A percentile compares a stretch with the other conserved stretches of the same genome.
Evolutionary conservation across 2,329 filamentous ascomycete species (phyloP).

Genomic region (Cryphonectria naterciae): DNA sequence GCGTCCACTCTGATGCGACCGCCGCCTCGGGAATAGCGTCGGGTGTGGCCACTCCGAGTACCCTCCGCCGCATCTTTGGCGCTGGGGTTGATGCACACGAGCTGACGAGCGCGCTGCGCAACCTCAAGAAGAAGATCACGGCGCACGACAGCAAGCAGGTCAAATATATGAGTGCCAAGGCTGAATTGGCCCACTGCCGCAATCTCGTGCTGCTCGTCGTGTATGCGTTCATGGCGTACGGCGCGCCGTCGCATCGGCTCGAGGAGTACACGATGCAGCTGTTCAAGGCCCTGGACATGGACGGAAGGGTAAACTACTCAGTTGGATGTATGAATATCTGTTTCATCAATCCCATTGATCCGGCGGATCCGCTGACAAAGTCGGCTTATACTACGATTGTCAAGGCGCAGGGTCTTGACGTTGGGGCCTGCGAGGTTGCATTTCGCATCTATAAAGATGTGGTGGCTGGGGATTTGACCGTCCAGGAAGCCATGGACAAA

Average conservation of each 20-base stretch:
- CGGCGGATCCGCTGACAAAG: conserved; percentile 25
- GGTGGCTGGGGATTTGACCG: conserved; percentile 17
- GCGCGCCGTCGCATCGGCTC: conserved; percentile 27
- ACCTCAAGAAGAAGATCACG: conserved; percentile 18
- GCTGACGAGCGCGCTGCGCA: conserved; percentile 22
- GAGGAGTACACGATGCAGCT: conserved; percentile 27
- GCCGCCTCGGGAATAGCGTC: conserved; percentile 8
- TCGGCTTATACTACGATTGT: conserved; percentile 28
- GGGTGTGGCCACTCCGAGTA: conserved; percentile 17
- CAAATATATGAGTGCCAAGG: conserved; percentile 25
- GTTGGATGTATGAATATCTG: conserved; percentile 29
- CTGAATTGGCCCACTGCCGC: conserved; percentile 24
- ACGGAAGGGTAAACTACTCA: conserved; percentile 29
- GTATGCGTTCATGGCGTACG: conserved; percentile 27
- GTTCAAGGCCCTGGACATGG: conserved; percentile 28
- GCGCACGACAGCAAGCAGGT: conserved; percentile 21
- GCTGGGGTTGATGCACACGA: conserved; percentile 27
- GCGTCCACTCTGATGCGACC: conserved; percentile 1
- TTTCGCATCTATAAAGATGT: conserved; percentile 29
- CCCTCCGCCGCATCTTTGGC: conserved; percentile 18
- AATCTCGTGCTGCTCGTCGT: conserved; percentile 25
- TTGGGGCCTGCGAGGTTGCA: conserved; percentile 26
- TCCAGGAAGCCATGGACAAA: conserved; percentile 24
- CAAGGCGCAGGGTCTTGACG: conserved; percentile 29
- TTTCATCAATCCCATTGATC: conserved; percentile 25